phyloP scores from a whole-genome alignment of 2,329 filamentous ascomycete species.

The Colletotrichum phormii region DNA sequence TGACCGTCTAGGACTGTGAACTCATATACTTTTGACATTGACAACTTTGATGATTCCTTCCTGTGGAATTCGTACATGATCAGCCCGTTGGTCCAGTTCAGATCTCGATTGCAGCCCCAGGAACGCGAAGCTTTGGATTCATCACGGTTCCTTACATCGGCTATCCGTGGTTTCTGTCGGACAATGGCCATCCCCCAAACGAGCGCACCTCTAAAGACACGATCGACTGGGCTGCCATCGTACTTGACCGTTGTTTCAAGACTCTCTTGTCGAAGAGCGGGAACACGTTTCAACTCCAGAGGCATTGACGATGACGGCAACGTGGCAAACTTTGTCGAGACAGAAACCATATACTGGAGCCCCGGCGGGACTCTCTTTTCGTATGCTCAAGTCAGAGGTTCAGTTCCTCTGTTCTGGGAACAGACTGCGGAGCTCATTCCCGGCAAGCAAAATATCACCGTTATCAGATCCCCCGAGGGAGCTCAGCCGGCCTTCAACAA shows the following conservation, averaged over 20 bases:
- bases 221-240: conserved; percentile 79
- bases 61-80: conserved; percentile 99
- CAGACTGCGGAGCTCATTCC: conserved; percentile 89
- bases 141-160: conserved; percentile 90
- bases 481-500: conserved; percentile 95
- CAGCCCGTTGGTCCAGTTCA: conserved; percentile 88
- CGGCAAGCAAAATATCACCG: conserved; percentile 92
- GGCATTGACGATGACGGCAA: conserved; percentile 98
- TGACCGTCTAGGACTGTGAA: conserved; percentile 72
- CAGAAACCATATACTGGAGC: conserved; percentile 92
- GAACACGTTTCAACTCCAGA: conserved; percentile 95
- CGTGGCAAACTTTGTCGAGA: conserved; percentile 99
- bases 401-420: conserved; percentile 97
- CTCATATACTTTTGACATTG: conserved; percentile 84
- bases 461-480: conserved; percentile 89
- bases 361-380: conserved; percentile 85
- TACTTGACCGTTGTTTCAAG: conserved; percentile 91
- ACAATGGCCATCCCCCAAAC: conserved; percentile 87
- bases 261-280: conserved; percentile 89
- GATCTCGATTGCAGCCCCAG: conserved; percentile 79
- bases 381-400: conserved; percentile 92
- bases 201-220: conserved; percentile 75
- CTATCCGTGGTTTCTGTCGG: conserved; percentile 91
- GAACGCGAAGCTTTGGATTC: conserved; percentile 86
- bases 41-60: conserved; percentile 92